Evolutionary conservation across 345 rosid species (phyloP), one percentile per base, ranked within the genome.

Genomic region (Citrus glauca): DNA sequence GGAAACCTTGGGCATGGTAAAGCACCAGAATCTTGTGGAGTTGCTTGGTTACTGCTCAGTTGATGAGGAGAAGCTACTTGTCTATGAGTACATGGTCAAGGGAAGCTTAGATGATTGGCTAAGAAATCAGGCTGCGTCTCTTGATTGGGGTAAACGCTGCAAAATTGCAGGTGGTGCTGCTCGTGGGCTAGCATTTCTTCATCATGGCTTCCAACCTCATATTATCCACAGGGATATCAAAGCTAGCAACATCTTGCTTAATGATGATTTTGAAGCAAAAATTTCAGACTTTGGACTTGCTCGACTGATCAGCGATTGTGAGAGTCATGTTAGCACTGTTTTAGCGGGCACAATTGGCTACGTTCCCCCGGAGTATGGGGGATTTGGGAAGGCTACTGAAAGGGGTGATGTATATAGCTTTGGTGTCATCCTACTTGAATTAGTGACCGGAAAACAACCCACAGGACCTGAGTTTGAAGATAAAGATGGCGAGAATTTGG

Each of bases 281-380:
- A 95, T 94, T 38, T 93, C 98, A 0, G 99, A 96, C 79, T 96
- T 96, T n/a, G 98, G 99, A 67, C 79, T 96, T 35, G 98, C 98
- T 0, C 87, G 98, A 59, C 70, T 94, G 82, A 94, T 96, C 80
- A 94, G 99, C 74, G 97, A 97, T 0, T 94, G 91, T 42, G 98
- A 94, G 94, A 94, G 94, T 8, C 98, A 94, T 72, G 98, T 91
- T 7, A 96, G 93, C 62, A 96, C 98, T 0, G 92, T 91, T 27
- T 83, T 94, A 0, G 98, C 98, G 0, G 99, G 99, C 28, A 94
- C 97, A 5, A 86, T 92, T 1, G 98, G 98, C 17, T 96, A 96
- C 81, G 90, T 96, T 40, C 98, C 99, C 2, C 98, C 99, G 0
- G 98, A 92, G 83, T 96, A 94, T 17, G 97, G 97, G 14, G 98